Percentiles rank a stretch among this genome's conserved stretches.
Conservation (phyloP, 306 rosid species). For the Rosa multiflora region DNA sequence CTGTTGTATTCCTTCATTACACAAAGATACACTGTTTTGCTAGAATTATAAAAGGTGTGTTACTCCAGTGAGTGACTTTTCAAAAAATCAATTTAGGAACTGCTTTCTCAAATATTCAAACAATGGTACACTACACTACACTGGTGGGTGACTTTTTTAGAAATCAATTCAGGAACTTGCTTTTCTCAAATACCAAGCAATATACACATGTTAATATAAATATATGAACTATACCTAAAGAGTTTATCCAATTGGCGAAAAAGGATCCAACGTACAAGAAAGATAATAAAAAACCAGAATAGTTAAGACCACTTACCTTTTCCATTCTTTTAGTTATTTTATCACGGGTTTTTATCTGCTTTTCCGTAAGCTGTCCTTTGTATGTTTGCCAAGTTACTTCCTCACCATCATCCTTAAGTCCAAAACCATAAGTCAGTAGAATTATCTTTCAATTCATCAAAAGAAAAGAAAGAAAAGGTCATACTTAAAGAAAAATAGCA, state of each 20-base stretch:
- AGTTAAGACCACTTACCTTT: constrained; percentile 51
- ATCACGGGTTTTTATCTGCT: constrained; percentile 87
- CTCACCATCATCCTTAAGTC: constrained; percentile 71
- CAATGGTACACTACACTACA: not conserved
- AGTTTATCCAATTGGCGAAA: not conserved
- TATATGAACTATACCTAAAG: not conserved
- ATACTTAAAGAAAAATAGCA: not conserved
- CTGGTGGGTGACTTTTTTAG: not conserved
- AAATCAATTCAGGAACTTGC: not conserved
- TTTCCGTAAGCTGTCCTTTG: constrained; percentile 91
- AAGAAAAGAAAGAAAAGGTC: not conserved
- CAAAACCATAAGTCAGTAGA: constrained; percentile 16
- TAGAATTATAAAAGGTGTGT: not conserved
- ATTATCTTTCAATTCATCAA: not conserved
- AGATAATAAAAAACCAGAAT: constrained; percentile 8
- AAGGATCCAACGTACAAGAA: not conserved
- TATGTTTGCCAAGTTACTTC: constrained; percentile 96
- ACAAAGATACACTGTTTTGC: not conserved
- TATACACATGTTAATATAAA: not conserved
- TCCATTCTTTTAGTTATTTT: constrained; percentile 84
- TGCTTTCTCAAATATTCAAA: not conserved
- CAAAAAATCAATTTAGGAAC: not conserved
- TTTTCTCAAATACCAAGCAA: not conserved
- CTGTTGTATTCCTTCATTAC: not conserved
- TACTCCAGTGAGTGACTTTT: not conserved